Conservation (phyloP, 2,329 filamentous ascomycete species). For the Verticillium zaregamsianum region DNA sequence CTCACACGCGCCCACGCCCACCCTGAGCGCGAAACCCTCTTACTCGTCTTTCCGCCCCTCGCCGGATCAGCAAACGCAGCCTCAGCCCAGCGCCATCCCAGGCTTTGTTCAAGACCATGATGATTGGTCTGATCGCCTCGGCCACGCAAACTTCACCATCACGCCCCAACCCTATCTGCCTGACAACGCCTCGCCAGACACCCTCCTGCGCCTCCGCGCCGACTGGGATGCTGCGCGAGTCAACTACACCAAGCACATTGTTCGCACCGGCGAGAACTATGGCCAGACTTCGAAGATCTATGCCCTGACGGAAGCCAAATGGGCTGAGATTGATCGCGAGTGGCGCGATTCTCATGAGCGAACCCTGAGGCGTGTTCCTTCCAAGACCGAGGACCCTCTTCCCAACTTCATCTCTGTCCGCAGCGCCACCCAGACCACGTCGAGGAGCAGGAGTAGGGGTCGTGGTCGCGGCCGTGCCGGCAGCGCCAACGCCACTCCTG, state of each 20-base stretch:
- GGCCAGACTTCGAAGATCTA: conserved; percentile 87
- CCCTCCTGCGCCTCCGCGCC: conserved; percentile 59
- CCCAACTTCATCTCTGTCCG: conserved; percentile 10
- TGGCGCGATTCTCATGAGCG: conserved; percentile 71
- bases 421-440: conserved; percentile 25
- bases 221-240: conserved; percentile 81
- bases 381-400: conserved; percentile 21
- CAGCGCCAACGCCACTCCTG: conserved; percentile 32
- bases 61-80: conserved; percentile 59
- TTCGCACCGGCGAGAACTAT: conserved; percentile 85
- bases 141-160: conserved; percentile 92
- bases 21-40: conserved; percentile 71
- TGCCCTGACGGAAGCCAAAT: conserved; percentile 80
- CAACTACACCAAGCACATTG: conserved; percentile 86
- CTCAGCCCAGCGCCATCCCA: conserved; percentile 36
- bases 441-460: conserved; percentile 35
- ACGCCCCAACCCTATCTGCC: conserved; percentile 75
- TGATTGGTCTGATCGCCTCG: conserved; percentile 79
- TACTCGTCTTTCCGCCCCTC: conserved; percentile 66
- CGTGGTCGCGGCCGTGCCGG: conserved; percentile 33
- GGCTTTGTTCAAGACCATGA: conserved; percentile 66
- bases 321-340: conserved; percentile 70
- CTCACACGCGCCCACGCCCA: conserved; percentile 6
- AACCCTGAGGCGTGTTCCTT: conserved; percentile 50
- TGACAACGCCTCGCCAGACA: conserved; percentile 52